These are phyloP conservation scores for Hypoxylon sp. DNA, from an alignment of 2,329 filamentous ascomycete genomes.

Conservation along the genomic window DNA sequence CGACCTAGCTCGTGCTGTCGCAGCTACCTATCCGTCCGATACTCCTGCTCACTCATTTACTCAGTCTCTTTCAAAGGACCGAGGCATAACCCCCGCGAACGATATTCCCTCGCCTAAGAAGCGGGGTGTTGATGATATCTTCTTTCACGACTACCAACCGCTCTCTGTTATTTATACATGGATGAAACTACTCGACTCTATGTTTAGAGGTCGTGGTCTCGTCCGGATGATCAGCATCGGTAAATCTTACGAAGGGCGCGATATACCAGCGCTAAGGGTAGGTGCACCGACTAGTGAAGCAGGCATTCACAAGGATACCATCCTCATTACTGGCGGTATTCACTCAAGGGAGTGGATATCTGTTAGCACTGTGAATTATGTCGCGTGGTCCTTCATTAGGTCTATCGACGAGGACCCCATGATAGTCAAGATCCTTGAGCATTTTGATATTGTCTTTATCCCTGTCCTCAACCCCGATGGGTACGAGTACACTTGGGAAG, in stretches of 20 bases:
- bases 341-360: conserved; percentile 98
- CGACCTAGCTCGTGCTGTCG: conserved; percentile 83
- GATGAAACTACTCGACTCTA: conserved; percentile 90
- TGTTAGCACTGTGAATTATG: conserved; percentile 89
- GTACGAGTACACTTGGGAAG: conserved; percentile 93
- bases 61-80: conserved; percentile 41
- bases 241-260: conserved; percentile 87
- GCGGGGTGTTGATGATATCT: conserved; percentile 75
- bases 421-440: conserved; percentile 83
- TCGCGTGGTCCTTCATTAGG: conserved; percentile 90
- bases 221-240: conserved; percentile 83
- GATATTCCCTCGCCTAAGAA: conserved; percentile 54
- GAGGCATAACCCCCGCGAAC: conserved; percentile 53
- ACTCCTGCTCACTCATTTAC: conserved; percentile 47
- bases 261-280: conserved; percentile 85
- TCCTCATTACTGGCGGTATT: conserved; percentile 86
- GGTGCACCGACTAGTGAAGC: conserved; percentile 64
- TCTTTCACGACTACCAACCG: conserved; percentile 94
- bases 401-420: conserved; percentile 79
- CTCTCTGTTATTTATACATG: conserved; percentile 86
- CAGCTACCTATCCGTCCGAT: conserved; percentile 77
- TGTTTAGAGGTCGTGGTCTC: conserved; percentile 80
- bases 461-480: conserved; percentile 94
- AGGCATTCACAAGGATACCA: conserved; percentile 75
- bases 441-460: conserved; percentile 90